Percentiles rank a stretch among this genome's conserved stretches.
Conservation (phyloP, 2,329 filamentous ascomycete genomes). For the Xylaria sp. region DNA sequence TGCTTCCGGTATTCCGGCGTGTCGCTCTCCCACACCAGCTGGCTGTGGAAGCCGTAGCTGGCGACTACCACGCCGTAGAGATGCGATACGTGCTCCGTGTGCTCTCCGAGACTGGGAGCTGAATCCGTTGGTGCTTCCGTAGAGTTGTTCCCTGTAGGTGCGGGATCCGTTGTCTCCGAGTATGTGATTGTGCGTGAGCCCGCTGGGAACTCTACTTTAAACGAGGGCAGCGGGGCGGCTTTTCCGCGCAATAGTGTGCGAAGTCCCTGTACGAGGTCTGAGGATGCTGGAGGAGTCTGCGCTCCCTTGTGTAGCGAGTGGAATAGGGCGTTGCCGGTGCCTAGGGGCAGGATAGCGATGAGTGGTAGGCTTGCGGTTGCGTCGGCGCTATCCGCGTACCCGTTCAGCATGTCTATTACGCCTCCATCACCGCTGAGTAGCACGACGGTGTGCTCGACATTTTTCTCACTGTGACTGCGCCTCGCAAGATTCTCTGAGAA, state of each 20-base stretch:
- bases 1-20: slow-evolving; percentile 81
- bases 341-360: slow-evolving; percentile 68
- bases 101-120: slow-evolving; percentile 41
- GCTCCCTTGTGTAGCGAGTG: slow-evolving; percentile 70
- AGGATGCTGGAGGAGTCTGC: slow-evolving; percentile 55
- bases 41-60: slow-evolving; percentile 90
- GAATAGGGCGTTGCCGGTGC: slow-evolving; percentile 74
- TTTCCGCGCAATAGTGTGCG: slow-evolving; percentile 70
- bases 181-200: slow-evolving; percentile 63
- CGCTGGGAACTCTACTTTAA: slow-evolving; percentile 69
- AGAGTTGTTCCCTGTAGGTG: slow-evolving; percentile 12
- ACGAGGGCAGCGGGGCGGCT: slow-evolving; percentile 68
- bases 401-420: slow-evolving; percentile 83
- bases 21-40: slow-evolving; percentile 90
- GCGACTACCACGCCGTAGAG: slow-evolving; percentile 84
- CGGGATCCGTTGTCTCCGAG: slow-evolving; percentile 30
- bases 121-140: not conserved
- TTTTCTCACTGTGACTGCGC: slow-evolving; percentile 26
- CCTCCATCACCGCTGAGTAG: slow-evolving; percentile 91
- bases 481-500: slow-evolving; percentile 62
- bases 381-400: slow-evolving; percentile 47
- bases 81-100: slow-evolving; percentile 51
- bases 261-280: slow-evolving; percentile 61
- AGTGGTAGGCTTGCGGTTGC: slow-evolving; percentile 51
- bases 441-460: slow-evolving; percentile 68